Conservation (phyloP, 352 stramenopile genomes). For the Phytophthora megakarya region DNA sequence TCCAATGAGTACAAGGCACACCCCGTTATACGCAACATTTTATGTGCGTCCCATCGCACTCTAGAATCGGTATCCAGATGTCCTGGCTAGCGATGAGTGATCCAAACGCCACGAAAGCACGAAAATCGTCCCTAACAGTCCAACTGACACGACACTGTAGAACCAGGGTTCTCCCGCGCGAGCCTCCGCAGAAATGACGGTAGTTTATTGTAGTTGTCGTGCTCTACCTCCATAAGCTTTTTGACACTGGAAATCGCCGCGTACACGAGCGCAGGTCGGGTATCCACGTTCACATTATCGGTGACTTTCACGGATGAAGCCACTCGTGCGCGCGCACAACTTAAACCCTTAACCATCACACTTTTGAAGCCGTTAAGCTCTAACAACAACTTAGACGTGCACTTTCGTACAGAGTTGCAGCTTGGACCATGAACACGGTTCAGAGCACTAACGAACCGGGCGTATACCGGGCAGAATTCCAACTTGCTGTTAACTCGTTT, state of each 20-base stretch:
- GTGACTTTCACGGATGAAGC: background rate
- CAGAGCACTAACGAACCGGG: conserved; percentile 1
- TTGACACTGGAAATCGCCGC: background rate
- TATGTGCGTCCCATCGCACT: too few relatives aligned
- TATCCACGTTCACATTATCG: conserved; percentile 3
- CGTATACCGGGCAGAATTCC: background rate
- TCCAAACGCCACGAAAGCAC: too few relatives aligned
- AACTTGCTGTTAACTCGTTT: conserved; percentile 5
- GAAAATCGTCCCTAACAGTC: too few relatives aligned
- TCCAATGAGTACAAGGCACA: conserved; percentile 1
- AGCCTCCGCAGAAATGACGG: too few relatives aligned
- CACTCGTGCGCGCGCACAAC: background rate
- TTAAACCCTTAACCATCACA: too few relatives aligned
- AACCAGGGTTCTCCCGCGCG: too few relatives aligned
- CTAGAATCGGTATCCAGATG: too few relatives aligned
- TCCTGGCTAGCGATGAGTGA: too few relatives aligned
- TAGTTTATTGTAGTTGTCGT: too few relatives aligned
- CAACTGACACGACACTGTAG: too few relatives aligned
- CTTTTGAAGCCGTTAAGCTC: background rate
- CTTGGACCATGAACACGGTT: background rate
- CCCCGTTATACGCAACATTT: conserved; percentile 2
- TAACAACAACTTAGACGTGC: background rate
- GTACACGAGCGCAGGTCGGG: conserved; percentile 1
- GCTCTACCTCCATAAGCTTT: too few relatives aligned
- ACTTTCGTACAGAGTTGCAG: background rate